Evolutionary conservation across 306 rosid genomes (phyloP), one percentile per base, ranked within the genome.

Genomic region (Leucaena leucocephala): DNA sequence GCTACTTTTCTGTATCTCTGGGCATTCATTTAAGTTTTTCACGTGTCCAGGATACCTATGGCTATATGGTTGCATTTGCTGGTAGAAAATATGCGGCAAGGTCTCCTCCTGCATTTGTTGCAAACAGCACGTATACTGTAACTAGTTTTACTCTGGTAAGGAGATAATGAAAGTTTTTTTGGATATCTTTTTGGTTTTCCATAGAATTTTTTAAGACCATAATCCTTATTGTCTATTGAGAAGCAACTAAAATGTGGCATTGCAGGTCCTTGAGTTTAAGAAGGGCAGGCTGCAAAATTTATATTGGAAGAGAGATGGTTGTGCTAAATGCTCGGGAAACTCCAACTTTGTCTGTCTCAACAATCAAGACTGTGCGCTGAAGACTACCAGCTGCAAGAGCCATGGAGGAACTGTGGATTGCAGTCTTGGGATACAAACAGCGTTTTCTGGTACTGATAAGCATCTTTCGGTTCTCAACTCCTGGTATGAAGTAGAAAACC

Each of bases 71-170:
- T 84, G 97, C 98, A 1, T 90, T 88, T 86, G 91, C 90, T 58
- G 91, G 91, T 44, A 82, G 88, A n/a, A 90, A 83, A 69, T 90
- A 88, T 76, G 91, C 94, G 46, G 91, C 92, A 38, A 86, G 94
- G 86, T 90, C 94, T 57, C 64, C 22, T 5, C 81, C 75, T 52
- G 87, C 91, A 70, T 94, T 90, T 72, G 92, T 88, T 39, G 90
- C 90, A 7, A 87, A 88, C 57, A 39, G 33, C 21, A 71, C 88
- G 36, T 71, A 68, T 76, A 92, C 87, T 34, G 90, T 94, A 45
- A 92, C 97, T 83, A 94, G 98, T 90, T 94, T 89, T 78, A 94
- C 98, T 67, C 97, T 94, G 50, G 98, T 94, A 89, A 84, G 93
- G 33, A 65, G 45, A 22, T 72, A 44, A 8, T 3, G 17, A 22